phyloP scores from a whole-genome alignment of 78 protist species.

The Dictyostelium intermedium region DNA sequence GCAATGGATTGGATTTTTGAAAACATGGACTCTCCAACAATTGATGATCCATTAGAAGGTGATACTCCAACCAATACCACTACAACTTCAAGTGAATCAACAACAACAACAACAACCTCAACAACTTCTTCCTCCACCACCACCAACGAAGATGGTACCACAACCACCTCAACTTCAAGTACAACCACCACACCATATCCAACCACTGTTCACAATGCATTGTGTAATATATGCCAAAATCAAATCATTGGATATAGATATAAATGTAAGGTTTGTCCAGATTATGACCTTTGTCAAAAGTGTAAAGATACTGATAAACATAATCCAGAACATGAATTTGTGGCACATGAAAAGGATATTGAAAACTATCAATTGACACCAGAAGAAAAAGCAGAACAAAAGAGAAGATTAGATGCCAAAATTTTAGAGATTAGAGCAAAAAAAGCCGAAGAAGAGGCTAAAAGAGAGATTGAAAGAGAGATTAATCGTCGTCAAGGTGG shows the following conservation, averaged over 20 bases:
- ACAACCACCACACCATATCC: not conserved
- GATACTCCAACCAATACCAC: not conserved
- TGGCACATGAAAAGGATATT: conserved; percentile 33
- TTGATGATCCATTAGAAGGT: conserved; percentile 53
- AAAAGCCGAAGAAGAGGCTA: conserved; percentile 72
- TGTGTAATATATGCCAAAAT: conserved; percentile 72
- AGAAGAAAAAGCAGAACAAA: conserved; percentile 42
- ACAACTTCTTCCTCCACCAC: not conserved
- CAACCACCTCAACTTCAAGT: conserved; percentile 18
- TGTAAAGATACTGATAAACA: conserved; percentile 60
- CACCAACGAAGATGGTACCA: not conserved
- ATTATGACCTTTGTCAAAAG: conserved; percentile 72
- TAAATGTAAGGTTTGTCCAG: conserved; percentile 78
- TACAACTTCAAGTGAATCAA: not conserved
- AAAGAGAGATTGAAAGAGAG: conserved; percentile 75
- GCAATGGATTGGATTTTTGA: conserved; percentile 81
- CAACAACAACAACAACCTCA: not conserved
- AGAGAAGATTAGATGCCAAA: conserved; percentile 10
- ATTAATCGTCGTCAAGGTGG: conserved; percentile 44
- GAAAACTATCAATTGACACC: conserved; percentile 55
- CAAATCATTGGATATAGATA: conserved; percentile 79
- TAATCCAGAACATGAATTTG: conserved; percentile 51
- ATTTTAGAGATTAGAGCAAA: conserved; percentile 24
- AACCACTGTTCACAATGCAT: conserved; percentile 65
- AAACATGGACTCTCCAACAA: conserved; percentile 48